Percentiles rank a stretch among this genome's conserved stretches.
Evolutionary conservation across 192 early-diverging fungal species (phyloP).

Genomic region (Oehlia diaphana): DNA sequence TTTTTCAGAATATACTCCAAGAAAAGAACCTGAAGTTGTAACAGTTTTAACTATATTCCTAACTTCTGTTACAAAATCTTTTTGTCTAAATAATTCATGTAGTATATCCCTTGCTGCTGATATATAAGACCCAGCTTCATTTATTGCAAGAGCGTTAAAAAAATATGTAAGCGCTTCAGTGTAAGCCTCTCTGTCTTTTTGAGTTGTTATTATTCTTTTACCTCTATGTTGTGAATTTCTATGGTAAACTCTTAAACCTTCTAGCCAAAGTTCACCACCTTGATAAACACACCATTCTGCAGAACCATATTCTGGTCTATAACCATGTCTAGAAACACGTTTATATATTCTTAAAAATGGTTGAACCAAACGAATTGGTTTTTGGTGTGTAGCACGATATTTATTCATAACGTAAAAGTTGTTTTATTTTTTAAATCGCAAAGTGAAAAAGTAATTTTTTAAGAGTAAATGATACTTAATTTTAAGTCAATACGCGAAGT

Average conservation of each 20-base stretch:
- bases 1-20: neutral
- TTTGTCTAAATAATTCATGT: neutral
- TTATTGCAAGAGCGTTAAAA: neutral
- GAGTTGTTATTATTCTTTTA: neutral
- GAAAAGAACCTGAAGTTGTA: neutral
- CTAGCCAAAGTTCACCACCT: neutral
- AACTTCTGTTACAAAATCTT: neutral
- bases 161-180: neutral
- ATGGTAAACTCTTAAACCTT: neutral
- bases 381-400: neutral
- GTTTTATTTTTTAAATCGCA: neutral
- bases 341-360: neutral
- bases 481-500: too few species aligned
- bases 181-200: neutral
- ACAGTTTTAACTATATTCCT: neutral
- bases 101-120: neutral
- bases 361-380: neutral
- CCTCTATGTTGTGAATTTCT: neutral
- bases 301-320: neutral
- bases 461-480: too few species aligned
- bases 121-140: neutral
- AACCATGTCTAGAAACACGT: neutral
- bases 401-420: neutral
- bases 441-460: too few species aligned
- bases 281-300: slow-evolving; percentile 1